Evolutionary conservation across 2,329 filamentous ascomycete species (phyloP), one percentile per base, ranked within the genome.

Genomic region (Pseudocercospora vitis): DNA sequence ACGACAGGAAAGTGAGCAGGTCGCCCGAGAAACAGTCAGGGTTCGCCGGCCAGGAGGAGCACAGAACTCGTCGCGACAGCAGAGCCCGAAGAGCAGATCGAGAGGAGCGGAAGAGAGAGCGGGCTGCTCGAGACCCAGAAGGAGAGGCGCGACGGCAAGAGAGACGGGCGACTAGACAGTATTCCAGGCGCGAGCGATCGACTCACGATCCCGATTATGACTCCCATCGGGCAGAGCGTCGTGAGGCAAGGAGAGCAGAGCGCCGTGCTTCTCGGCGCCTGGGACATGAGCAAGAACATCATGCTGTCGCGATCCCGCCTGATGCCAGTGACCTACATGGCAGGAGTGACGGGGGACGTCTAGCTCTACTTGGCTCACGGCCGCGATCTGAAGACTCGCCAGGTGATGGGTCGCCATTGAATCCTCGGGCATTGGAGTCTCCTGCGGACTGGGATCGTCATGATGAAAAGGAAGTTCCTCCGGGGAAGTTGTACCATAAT

Each of bases 81-180:
- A 21, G 28, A 32, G 16, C 31, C 33, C n/a, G 44, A 33, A 29
- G 37, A 24, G 14, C 9, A 18, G n/a, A 40, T 33, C 16, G 24
- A 29, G 33, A 48, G 23, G 50, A 37, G 16, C 33, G 44, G 24
- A 48, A 24, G 29, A 23, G 32, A 18, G 23, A 35, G 21, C 39
- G 48, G 2, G 32, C 52, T 37, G 48, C 49, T 14, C 39, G 29
- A 26, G 52, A 55, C 28, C 52, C 52, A 8, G 52, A 53, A 18
- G 23, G 44, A 21, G 44, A 48, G 33, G 19, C 29, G 26, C 32
- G 23, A 6, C 48, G 50, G 26, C 32, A 48, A 4, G 47, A 37
- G 19, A 37, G 49, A 37, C 48, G 48, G 19, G 21, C 37, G 7
- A 19, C 12, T 14, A 32, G 48, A 40, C 32, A 33, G 31, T 32